phyloP scores from a whole-genome alignment of 345 rosid genomes.

The Ceriops tagal region DNA sequence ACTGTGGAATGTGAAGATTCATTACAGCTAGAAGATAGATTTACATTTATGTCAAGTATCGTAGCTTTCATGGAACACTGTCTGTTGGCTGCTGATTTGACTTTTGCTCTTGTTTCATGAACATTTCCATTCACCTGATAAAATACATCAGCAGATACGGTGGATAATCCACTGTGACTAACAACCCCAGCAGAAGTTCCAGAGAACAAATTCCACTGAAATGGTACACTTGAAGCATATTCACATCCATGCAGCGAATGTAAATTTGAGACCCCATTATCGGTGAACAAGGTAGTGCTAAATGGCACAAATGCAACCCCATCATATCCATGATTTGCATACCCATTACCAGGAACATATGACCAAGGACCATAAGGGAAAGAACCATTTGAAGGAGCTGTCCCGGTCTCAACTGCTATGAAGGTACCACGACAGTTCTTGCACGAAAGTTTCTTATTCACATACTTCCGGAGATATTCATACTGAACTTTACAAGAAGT shows the following conservation, averaged over 20 bases:
- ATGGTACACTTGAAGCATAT: constrained; percentile 61
- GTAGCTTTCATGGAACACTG: constrained; percentile 35
- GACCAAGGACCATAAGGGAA: constrained; percentile 66
- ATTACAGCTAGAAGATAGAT: constrained; percentile 18
- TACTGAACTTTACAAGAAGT: constrained; percentile 98
- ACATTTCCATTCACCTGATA: constrained; percentile 55
- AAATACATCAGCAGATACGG: constrained; percentile 44
- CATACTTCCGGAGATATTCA: constrained; percentile 92
- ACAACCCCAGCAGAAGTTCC: constrained; percentile 55
- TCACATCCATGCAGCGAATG: constrained; percentile 78
- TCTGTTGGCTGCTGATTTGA: constrained; percentile 46
- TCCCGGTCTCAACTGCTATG: constrained; percentile 82
- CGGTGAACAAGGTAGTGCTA: constrained; percentile 48
- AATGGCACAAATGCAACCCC: constrained; percentile 67
- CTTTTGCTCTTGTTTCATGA: constrained; percentile 37
- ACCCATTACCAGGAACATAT: constrained; percentile 50
- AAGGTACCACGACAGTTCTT: constrained; percentile 97
- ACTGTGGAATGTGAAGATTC: constrained; percentile 41
- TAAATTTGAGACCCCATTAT: constrained; percentile 57
- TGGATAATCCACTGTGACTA: constrained; percentile 50
- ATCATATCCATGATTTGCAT: constrained; percentile 60
- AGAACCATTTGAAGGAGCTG: constrained; percentile 76
- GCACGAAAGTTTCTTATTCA: constrained; percentile 93
- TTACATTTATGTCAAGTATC: constrained; percentile 25
- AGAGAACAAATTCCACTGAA: constrained; percentile 65